Evolutionary conservation across 352 stramenopile genomes (phyloP).

Genomic region (Globisporangium middletonii): DNA sequence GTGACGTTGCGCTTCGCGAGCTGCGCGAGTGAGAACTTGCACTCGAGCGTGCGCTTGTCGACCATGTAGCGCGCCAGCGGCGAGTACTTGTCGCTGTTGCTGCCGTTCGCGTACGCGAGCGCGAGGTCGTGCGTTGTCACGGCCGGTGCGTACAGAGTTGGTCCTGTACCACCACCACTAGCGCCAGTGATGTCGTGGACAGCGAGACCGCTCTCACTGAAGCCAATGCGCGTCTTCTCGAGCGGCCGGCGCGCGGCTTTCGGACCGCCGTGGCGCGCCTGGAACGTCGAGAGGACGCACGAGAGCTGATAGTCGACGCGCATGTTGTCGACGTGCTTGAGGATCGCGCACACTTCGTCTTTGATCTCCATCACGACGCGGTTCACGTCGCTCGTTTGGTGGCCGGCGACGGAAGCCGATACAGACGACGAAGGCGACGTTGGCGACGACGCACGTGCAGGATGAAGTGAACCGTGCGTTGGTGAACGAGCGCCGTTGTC

Average conservation of each 20-base stretch:
- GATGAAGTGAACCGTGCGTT: no score
- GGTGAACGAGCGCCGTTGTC: no score
- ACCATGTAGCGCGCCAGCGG: slow-evolving; percentile 43
- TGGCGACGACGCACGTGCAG: not conserved
- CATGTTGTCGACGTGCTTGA: slow-evolving; percentile 51
- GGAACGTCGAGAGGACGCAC: slow-evolving; percentile 36
- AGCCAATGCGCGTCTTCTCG: slow-evolving; percentile 2
- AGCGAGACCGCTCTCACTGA: slow-evolving; percentile 1
- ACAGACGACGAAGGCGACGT: not conserved
- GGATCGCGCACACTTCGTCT: slow-evolving; percentile 56
- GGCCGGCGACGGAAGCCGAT: slow-evolving; percentile 6
- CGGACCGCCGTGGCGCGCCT: slow-evolving; percentile 21
- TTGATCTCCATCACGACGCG: slow-evolving; percentile 72
- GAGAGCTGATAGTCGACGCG: slow-evolving; percentile 67
- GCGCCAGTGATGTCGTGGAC: slow-evolving; percentile 8
- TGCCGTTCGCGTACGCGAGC: slow-evolving; percentile 13
- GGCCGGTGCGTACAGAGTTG: slow-evolving; percentile 11
- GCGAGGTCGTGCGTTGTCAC: slow-evolving; percentile 12
- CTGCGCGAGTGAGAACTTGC: slow-evolving; percentile 46
- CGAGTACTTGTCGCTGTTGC: slow-evolving; percentile 29
- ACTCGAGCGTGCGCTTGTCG: slow-evolving; percentile 43
- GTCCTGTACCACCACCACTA: slow-evolving; percentile 10
- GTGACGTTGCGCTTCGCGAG: slow-evolving; percentile 36
- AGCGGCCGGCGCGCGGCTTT: slow-evolving; percentile 3
- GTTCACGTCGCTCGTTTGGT: slow-evolving; percentile 39